phyloP scores from a whole-genome alignment of 169 alveolate genomes.

The Eimeria maxima region DNA sequence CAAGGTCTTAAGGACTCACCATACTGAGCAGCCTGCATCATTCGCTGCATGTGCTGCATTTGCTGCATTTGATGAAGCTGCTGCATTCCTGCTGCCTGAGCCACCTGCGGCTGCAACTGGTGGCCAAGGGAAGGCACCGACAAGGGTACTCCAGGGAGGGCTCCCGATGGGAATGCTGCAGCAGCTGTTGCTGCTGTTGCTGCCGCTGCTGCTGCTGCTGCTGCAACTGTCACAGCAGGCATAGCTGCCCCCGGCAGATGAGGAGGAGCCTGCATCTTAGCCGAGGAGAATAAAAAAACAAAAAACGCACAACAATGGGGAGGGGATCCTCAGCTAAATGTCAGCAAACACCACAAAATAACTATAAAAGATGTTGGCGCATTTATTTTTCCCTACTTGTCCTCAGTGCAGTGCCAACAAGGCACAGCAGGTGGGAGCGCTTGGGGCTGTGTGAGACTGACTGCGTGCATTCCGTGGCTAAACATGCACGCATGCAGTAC shows the following conservation, averaged over 20 bases:
- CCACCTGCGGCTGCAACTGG: constrained; percentile 19
- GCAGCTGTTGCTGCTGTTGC: constrained; percentile 60
- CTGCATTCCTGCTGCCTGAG: constrained; percentile 53
- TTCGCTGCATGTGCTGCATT: constrained; percentile 69
- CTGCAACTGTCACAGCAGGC: constrained; percentile 27
- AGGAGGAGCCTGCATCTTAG: constrained; percentile 67
- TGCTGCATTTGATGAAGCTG: constrained; percentile 71
- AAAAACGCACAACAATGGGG: not conserved
- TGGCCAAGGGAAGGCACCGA: constrained; percentile 1
- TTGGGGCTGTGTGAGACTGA: constrained; percentile 7
- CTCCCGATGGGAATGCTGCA: constrained; percentile 4
- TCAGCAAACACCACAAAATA: not conserved
- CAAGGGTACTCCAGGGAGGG: not conserved
- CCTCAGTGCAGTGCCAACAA: not conserved
- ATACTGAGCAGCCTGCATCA: constrained; percentile 68
- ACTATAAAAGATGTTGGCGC: not conserved
- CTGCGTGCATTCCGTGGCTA: not conserved
- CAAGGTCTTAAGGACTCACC: not conserved
- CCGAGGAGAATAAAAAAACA: not conserved
- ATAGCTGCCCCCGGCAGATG: constrained; percentile 41
- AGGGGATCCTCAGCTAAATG: not conserved
- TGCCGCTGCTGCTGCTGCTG: constrained; percentile 51
- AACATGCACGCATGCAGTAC: not conserved
- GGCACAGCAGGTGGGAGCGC: not conserved
- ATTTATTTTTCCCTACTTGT: not conserved